phyloP scores from a whole-genome alignment of 1,284 basidiomycete species.

The Rhodotorula sp. region DNA sequence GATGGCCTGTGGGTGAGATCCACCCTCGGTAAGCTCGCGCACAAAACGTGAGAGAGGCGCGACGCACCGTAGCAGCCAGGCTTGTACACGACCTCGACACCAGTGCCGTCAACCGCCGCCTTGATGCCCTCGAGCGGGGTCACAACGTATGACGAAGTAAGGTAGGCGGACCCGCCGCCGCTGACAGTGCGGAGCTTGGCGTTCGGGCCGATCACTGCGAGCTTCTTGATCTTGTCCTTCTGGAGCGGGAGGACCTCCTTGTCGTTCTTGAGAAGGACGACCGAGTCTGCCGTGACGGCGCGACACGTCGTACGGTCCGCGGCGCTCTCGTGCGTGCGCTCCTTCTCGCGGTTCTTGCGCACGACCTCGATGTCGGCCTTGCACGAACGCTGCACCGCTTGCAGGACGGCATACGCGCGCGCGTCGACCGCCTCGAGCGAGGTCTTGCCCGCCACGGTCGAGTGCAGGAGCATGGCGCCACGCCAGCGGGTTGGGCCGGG shows the following conservation, averaged over 20 bases:
- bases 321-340: slow-evolving; percentile 8
- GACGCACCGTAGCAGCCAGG: slow-evolving; percentile 30
- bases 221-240: slow-evolving; percentile 58
- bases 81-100: slow-evolving; percentile 55
- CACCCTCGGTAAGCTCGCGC: no score
- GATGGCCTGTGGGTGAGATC: slow-evolving; percentile 12
- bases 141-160: slow-evolving; percentile 64
- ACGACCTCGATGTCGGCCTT: slow-evolving; percentile 27
- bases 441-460: slow-evolving; percentile 63
- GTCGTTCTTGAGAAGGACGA: slow-evolving; percentile 70
- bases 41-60: no score
- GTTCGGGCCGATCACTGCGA: slow-evolving; percentile 69
- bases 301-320: slow-evolving; percentile 60
- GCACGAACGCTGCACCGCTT: slow-evolving; percentile 27
- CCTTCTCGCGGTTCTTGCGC: neutral
- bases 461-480: slow-evolving; percentile 60
- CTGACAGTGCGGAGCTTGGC: slow-evolving; percentile 63
- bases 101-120: slow-evolving; percentile 53
- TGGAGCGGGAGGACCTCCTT: slow-evolving; percentile 60
- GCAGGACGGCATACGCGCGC: slow-evolving; percentile 51
- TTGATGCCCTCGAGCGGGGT: slow-evolving; percentile 66
- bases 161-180: slow-evolving; percentile 71
- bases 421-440: slow-evolving; percentile 59
- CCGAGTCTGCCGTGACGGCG: slow-evolving; percentile 62
- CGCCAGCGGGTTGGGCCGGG: slow-evolving; percentile 51